These are phyloP conservation scores for Endocarpon pusillum DNA, from an alignment of 495 filamentous ascomycete genomes.

Conservation along the genomic window DNA sequence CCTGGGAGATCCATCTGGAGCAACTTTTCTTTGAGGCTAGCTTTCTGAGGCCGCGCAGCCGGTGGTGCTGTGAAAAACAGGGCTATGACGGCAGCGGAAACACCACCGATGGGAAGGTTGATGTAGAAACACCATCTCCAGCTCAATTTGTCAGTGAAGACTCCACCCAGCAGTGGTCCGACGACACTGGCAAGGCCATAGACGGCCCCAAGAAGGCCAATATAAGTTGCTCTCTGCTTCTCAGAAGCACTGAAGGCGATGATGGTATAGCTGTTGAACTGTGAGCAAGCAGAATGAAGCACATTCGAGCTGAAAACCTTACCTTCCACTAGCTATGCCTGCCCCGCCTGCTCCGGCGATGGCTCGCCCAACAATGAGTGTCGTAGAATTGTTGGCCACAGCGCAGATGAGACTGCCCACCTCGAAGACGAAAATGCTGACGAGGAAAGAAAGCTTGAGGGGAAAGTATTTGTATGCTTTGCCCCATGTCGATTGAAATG, in stretches of 20 bases:
- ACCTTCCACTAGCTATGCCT: conserved; percentile 4
- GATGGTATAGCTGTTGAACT: conserved; percentile 17
- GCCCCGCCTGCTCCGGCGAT: conserved; percentile 17
- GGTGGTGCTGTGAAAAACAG: conserved; percentile 23
- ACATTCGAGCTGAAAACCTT: neutral
- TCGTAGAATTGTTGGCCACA: conserved; percentile 13
- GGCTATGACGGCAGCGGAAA: conserved; percentile 19
- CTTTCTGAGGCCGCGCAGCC: conserved; percentile 12
- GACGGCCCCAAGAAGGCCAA: conserved; percentile 21
- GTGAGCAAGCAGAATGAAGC: conserved; percentile 14
- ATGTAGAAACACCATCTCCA: conserved; percentile 43
- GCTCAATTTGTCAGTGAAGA: conserved; percentile 22
- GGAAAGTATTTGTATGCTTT: conserved; percentile 35
- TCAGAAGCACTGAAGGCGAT: conserved; percentile 18
- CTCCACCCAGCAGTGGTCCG: conserved; percentile 33
- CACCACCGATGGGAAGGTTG: conserved; percentile 33
- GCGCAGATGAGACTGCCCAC: conserved; percentile 37
- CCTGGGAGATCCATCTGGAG: conserved; percentile 9
- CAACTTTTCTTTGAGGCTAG: conserved; percentile 16
- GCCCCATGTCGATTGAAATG: conserved; percentile 35
- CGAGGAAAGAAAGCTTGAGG: conserved; percentile 32
- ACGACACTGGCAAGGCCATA: conserved; percentile 24
- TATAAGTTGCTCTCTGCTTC: conserved; percentile 18
- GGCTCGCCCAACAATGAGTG: conserved; percentile 22
- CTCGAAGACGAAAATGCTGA: conserved; percentile 52